A percentile compares a stretch with the other conserved stretches of the same genome.
Evolutionary conservation across 2,329 filamentous ascomycete species (phyloP).

Genomic region (Didymella arachidicola): DNA sequence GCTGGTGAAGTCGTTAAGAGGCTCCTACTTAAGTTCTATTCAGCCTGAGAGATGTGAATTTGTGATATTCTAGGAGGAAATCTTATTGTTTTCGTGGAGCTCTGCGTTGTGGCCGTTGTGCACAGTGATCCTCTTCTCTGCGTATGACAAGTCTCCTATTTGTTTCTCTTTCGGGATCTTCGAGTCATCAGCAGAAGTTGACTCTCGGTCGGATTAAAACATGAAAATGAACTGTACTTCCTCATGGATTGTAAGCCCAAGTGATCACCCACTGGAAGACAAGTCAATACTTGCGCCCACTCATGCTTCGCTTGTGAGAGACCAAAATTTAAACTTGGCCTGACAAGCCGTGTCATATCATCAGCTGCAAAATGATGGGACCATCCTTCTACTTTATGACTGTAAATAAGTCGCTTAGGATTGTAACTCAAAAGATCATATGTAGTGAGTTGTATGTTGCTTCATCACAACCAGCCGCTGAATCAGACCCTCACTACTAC

Average conservation of each 20-base stretch:
- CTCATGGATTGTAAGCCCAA: background rate
- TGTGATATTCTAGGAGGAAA: background rate
- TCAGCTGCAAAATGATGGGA: too few species aligned
- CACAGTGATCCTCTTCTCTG: background rate
- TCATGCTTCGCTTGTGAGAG: background rate
- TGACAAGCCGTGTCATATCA: conserved; percentile 22
- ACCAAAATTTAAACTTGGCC: conserved; percentile 23
- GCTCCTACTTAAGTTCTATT: background rate
- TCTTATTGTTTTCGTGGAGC: background rate
- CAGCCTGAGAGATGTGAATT: background rate
- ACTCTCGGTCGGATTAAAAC: background rate
- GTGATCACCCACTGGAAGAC: background rate
- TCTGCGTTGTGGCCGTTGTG: background rate
- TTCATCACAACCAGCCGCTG: too few species aligned
- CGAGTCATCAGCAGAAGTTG: background rate
- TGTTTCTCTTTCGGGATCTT: background rate
- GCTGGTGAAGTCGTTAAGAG: background rate
- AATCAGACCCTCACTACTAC: too few species aligned
- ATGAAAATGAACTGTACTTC: background rate
- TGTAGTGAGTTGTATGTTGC: too few species aligned
- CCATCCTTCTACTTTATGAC: too few species aligned
- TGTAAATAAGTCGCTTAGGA: too few species aligned
- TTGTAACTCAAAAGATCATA: too few species aligned
- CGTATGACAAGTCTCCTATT: background rate
- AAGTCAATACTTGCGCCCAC: background rate